A percentile compares a stretch with the other conserved stretches of the same genome.
Evolutionary conservation across 495 filamentous ascomycete genomes (phyloP).

Genomic region (Diplogelasinospora grovesii): DNA sequence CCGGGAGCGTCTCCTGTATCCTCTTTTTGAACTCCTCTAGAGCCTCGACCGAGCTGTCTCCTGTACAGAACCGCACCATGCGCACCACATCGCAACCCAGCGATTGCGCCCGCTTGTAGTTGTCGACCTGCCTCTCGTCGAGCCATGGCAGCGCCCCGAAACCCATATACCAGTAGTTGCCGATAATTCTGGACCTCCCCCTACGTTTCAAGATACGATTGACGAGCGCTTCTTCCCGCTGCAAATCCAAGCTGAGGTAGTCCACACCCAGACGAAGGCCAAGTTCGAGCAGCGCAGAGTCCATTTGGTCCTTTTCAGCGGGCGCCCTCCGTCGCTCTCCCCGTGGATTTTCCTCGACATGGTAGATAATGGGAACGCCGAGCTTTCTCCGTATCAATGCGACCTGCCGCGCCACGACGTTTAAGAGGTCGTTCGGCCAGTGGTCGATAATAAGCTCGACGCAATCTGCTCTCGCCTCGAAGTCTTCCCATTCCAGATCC

Average conservation of each 20-base stretch:
- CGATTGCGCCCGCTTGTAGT: slow-evolving; percentile 50
- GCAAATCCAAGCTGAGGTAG: slow-evolving; percentile 62
- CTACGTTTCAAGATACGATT: slow-evolving; percentile 48
- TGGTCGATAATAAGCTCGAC: slow-evolving; percentile 65
- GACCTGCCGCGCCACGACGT: slow-evolving; percentile 49
- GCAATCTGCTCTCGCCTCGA: slow-evolving; percentile 65
- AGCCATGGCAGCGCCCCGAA: slow-evolving; percentile 54
- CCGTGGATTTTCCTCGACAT: slow-evolving; percentile 50
- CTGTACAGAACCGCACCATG: slow-evolving; percentile 55
- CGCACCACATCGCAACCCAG: slow-evolving; percentile 67
- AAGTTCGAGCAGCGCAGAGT: slow-evolving; percentile 57
- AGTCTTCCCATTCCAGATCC: slow-evolving; percentile 50
- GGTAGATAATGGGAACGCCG: slow-evolving; percentile 62
- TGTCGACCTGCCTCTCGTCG: slow-evolving; percentile 48
- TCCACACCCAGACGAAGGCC: slow-evolving; percentile 68
- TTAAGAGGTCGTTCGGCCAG: slow-evolving; percentile 46
- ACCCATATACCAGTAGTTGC: slow-evolving; percentile 49
- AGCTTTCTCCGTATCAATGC: slow-evolving; percentile 57
- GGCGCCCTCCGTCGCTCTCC: slow-evolving; percentile 33
- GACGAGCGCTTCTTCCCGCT: slow-evolving; percentile 45
- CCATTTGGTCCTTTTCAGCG: slow-evolving; percentile 41
- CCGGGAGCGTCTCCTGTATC: slow-evolving; percentile 38
- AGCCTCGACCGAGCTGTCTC: slow-evolving; percentile 51
- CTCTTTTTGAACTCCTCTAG: slow-evolving; percentile 50
- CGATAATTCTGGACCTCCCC: slow-evolving; percentile 70